These are phyloP conservation scores for Allium cepa DNA, from an alignment of 106 monocot genomes.

Conservation along the genomic window DNA sequence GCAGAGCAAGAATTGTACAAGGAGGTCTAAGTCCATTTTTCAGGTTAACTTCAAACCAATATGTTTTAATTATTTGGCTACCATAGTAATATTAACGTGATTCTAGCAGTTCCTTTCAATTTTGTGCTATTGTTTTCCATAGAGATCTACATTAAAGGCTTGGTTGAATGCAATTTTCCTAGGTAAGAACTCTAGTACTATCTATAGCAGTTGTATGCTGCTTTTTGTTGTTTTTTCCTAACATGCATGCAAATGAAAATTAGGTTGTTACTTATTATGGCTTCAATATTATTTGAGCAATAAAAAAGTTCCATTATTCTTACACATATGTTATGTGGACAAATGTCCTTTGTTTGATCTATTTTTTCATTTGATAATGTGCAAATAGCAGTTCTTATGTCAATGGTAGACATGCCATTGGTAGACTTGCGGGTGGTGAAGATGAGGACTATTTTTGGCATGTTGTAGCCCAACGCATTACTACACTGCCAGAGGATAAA, in stretches of 20 bases:
- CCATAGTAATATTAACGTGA: neutral
- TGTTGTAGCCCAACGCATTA: constrained; percentile 94
- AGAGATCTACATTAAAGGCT: constrained; percentile 89
- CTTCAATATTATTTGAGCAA: too few relatives aligned
- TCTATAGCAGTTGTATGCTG: neutral
- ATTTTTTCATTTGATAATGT: too few relatives aligned
- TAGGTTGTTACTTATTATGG: too few relatives aligned
- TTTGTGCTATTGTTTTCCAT: constrained; percentile 32
- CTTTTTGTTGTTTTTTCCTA: too few relatives aligned
- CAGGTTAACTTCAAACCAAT: constrained; percentile 34
- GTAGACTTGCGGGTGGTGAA: constrained; percentile 97
- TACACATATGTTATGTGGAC: too few relatives aligned
- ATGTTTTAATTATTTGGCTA: neutral
- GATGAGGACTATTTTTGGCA: constrained; percentile 99
- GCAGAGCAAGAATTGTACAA: constrained; percentile 96
- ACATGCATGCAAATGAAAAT: too few relatives aligned
- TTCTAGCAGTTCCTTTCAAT: neutral
- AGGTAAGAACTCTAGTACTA: constrained; percentile 45
- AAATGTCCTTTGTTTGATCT: too few relatives aligned
- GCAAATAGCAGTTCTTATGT: constrained; percentile 4
- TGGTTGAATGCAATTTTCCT: constrained; percentile 88
- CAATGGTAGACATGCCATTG: constrained; percentile 73
- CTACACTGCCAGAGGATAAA: constrained; percentile 87
- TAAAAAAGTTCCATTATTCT: too few relatives aligned
- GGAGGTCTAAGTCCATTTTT: constrained; percentile 95